Percentiles rank a stretch among this genome's conserved stretches.
Conservation (phyloP, 352 stramenopile species). For the Pythium monospermum region DNA sequence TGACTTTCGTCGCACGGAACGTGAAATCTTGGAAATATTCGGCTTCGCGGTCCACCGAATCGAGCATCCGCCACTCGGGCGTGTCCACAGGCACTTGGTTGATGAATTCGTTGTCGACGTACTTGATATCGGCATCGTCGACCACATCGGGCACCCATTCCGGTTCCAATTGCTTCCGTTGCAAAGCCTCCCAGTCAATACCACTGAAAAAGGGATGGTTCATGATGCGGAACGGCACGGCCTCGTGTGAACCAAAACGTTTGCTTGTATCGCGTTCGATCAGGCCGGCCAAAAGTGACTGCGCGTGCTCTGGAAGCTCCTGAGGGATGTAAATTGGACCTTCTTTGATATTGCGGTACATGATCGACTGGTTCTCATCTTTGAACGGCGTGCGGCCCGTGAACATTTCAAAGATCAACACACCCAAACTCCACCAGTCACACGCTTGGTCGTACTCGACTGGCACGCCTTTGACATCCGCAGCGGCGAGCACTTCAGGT, state of each 20-base stretch:
- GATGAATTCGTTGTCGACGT: constrained; percentile 86
- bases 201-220: constrained; percentile 84
- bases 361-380: constrained; percentile 87
- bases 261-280: constrained; percentile 70
- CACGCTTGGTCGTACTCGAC: constrained; percentile 75
- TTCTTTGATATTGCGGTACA: constrained; percentile 90
- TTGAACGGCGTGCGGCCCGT: constrained; percentile 91
- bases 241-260: constrained; percentile 72
- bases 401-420: constrained; percentile 90
- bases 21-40: constrained; percentile 87
- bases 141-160: constrained; percentile 82
- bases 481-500: constrained; percentile 83
- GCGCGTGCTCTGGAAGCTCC: constrained; percentile 61
- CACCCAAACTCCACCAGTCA: constrained; percentile 90
- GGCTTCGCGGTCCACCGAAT: constrained; percentile 78
- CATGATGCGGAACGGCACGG: constrained; percentile 85
- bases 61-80: constrained; percentile 85
- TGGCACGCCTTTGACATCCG: constrained; percentile 33
- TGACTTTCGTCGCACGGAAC: constrained; percentile 69
- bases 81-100: constrained; percentile 84
- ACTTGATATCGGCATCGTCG: constrained; percentile 81
- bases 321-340: constrained; percentile 74
- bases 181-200: constrained; percentile 84
- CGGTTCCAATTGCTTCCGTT: constrained; percentile 71
- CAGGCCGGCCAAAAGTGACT: constrained; percentile 71